Evolutionary conservation across 305 asterid genomes (phyloP).

Genomic region (Stenogyne calaminthoides): DNA sequence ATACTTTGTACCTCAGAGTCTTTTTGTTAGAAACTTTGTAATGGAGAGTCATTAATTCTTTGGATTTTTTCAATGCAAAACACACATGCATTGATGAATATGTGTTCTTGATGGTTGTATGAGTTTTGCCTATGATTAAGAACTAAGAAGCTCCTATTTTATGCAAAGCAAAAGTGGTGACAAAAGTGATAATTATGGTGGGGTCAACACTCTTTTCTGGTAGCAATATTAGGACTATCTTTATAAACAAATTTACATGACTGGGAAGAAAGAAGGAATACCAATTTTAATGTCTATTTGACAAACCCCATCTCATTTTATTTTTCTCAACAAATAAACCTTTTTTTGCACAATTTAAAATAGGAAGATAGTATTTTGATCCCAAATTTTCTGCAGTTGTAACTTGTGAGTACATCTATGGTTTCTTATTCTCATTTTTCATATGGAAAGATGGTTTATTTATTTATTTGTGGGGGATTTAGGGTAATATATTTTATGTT

Average conservation of each 20-base stretch:
- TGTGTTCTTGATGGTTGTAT: too few relatives aligned
- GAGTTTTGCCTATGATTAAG: too few relatives aligned
- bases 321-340: conserved; percentile 1
- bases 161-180: conserved; percentile 7
- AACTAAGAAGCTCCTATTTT: too few relatives aligned
- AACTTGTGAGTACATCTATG: conserved; percentile 38
- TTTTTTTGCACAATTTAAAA: conserved; percentile 26
- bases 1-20: too few relatives aligned
- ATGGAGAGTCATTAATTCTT: too few relatives aligned
- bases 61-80: too few relatives aligned
- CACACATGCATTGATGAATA: too few relatives aligned
- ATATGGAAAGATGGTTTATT: background rate
- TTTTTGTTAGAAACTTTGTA: too few relatives aligned
- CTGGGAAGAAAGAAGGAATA: background rate
- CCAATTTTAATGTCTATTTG: conserved; percentile 16
- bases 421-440: conserved; percentile 1
- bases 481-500: background rate
- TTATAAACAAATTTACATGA: background rate
- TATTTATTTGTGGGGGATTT: background rate
- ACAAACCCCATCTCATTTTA: conserved; percentile 36
- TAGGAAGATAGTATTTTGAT: too few relatives aligned
- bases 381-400: conserved; percentile 22
- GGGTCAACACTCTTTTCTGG: conserved; percentile 34
- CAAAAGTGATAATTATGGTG: conserved; percentile 39
- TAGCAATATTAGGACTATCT: conserved; percentile 32